Evolutionary conservation across 305 asterid species (phyloP), one percentile per base, ranked within the genome.

Genomic region (Salvia sclarea): DNA sequence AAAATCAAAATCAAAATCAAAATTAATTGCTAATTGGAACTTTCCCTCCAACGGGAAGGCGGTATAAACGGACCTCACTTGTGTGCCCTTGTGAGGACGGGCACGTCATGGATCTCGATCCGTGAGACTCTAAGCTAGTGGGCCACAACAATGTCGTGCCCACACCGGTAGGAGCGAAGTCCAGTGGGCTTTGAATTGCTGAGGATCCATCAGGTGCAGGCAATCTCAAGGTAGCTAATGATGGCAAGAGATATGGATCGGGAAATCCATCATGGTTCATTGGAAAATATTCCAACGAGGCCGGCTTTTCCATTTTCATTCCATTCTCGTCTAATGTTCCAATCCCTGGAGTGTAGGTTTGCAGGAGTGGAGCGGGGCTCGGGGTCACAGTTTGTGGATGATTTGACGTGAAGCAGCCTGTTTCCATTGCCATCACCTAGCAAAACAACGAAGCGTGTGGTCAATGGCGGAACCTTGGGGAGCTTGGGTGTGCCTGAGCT

Each of bases 301-400:
- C 24, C 37, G 20, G 53, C 20, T 12, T 66, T 22, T 69, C 70
- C 8, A n/a, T 31, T 17, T 10, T 33, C 21, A 30, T 49, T 37
- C 75, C 69, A 21, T 45, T 66, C 55, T 14, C 66, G 35, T 63
- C 20, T 10, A n/a, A 48, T 64, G 12, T 64, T 49, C 10, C 61
- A 12, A 5, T 49, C 5, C n/a, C 5, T 1, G 70, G 60, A 18
- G 35, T 13, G 16, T 3, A 5, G 7, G 66, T 22, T n/a, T 28
- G 61, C 35, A 20, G 48, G 61, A 22, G 28, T 5, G 48, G 54
- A 4, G 65, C 50, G 11, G 58, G 52, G 38, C 20, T 12, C 0
- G 79, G 70, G 59, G 54, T 40, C 69, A 57, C 22, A 20, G 25
- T 5, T 6, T 16, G 30, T 40, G 81, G 66, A 21, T 68, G 66